Base-by-base conservation (phyloP, 768 basidiomycete genomes). In the Pulveroboletus ravenelii region DNA sequence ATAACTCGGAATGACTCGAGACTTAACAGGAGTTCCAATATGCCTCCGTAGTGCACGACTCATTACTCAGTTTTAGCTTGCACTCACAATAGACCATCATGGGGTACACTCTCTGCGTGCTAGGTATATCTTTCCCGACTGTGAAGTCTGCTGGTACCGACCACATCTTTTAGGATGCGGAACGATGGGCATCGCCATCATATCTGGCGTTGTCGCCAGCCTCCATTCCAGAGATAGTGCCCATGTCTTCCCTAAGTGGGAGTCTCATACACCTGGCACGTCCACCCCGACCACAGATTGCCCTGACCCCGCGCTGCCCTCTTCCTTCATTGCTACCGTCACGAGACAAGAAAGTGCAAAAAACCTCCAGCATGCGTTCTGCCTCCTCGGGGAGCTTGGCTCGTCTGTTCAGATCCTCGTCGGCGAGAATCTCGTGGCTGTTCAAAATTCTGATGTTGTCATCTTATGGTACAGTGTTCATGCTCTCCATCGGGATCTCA, bases 171-270 rank as follows among this genome's bases (percentile, higher is more conserved):
- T 51, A 86, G 96, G 95, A 77, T 98, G 96, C 69, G 96, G 96
- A 50, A 98, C 95, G 10, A 98, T 99, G 96, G 96, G 96, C 50
- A 72, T 97, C 60, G 93, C 96, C 51, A 79, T 99, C 66, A 80
- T 93, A 43, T 94, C 95, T 20, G 96, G 96, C 40, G 88, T 97
- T 37, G 74, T 96, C 45, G 80, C 85, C 55, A 89, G 89, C 62
- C 81, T 97, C 38, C 79, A 92, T 43, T 63, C 77, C 63, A 77
- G 53, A 62, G 71, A 46, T 44, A 56, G 63, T 41, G 41, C 50
- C n/a, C 51, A 47, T 42, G 53, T 63, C 50, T 39, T 61, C 23
- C 67, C 66, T 36, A 83, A 85, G 63, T 85, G 84, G 83, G 82
- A 83, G 66, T 79, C 77, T 3, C 81, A 83, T 68, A 84, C 80